A percentile compares a stretch with the other conserved stretches of the same genome.
Evolutionary conservation across 2,329 filamentous ascomycete genomes (phyloP).

Genomic region (Alternaria infectoria): DNA sequence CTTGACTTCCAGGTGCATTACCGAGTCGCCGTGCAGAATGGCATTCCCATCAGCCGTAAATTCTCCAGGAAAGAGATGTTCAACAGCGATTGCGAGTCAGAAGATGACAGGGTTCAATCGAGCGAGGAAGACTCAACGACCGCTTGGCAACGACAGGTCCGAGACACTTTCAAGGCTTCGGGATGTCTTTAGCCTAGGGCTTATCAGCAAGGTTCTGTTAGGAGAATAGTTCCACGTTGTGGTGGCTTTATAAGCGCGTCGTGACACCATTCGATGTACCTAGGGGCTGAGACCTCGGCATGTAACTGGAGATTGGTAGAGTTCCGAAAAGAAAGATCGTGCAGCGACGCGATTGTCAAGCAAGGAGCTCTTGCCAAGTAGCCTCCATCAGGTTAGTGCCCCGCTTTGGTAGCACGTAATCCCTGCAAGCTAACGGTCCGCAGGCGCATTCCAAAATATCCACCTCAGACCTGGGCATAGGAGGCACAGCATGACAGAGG

Average conservation of each 20-base stretch:
- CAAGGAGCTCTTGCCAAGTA: not conserved
- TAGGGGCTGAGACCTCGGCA: not conserved
- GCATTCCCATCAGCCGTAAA: not conserved
- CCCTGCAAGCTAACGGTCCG: not conserved
- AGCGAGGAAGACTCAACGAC: not conserved
- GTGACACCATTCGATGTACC: not conserved
- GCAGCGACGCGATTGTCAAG: not conserved
- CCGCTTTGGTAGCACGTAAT: not conserved
- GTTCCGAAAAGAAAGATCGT: not conserved
- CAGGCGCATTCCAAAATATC: not conserved
- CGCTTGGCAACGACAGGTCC: constrained; percentile 4
- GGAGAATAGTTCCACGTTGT: not conserved
- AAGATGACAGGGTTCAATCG: not conserved
- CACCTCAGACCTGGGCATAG: not conserved
- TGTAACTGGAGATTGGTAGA: not conserved
- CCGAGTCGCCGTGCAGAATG: not conserved
- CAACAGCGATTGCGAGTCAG: not conserved
- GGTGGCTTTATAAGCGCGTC: not conserved
- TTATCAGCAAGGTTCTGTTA: not conserved
- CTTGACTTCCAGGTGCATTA: constrained; percentile 9
- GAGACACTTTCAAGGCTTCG: not conserved
- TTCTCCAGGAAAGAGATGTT: not conserved
- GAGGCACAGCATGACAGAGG: not conserved
- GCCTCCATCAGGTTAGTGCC: not conserved
- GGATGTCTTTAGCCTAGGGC: not conserved